Conservation (phyloP, 2,329 filamentous ascomycete species). For the Celoporthe dispersa region DNA sequence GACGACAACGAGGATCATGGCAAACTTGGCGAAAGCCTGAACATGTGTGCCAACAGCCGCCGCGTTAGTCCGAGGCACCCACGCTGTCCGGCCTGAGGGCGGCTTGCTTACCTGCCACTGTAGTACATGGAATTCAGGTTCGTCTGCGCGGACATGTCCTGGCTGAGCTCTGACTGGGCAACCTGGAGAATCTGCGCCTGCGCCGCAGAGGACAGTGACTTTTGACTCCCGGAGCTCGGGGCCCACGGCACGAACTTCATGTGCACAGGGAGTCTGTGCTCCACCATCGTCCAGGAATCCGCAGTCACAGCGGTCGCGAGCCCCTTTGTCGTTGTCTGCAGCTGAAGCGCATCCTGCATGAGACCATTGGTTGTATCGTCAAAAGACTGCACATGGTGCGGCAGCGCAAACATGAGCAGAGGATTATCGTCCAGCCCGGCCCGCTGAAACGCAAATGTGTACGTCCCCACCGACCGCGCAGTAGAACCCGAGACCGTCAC, state of each 20-base stretch:
- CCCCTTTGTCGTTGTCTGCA: constrained; percentile 87
- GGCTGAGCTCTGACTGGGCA: constrained; percentile 73
- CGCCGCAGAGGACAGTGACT: constrained; percentile 54
- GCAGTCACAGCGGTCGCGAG: constrained; percentile 72
- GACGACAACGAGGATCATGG: constrained; percentile 67
- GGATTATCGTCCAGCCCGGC: constrained; percentile 62
- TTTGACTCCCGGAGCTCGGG: constrained; percentile 53
- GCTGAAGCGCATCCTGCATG: constrained; percentile 56
- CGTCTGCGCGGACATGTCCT: constrained; percentile 74
- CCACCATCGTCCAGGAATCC: constrained; percentile 77
- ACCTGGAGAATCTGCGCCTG: constrained; percentile 63
- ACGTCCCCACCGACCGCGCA: constrained; percentile 65
- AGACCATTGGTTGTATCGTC: constrained; percentile 57
- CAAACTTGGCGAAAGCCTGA: constrained; percentile 76
- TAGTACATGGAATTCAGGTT: constrained; percentile 90
- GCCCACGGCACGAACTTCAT: constrained; percentile 84
- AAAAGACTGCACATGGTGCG: constrained; percentile 83
- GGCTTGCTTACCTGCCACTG: constrained; percentile 68
- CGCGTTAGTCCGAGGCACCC: not conserved
- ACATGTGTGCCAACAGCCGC: constrained; percentile 17
- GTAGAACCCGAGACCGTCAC: constrained; percentile 68
- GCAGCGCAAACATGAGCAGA: constrained; percentile 84
- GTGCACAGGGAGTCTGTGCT: constrained; percentile 69
- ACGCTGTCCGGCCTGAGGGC: no score
- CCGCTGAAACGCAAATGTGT: constrained; percentile 75